Conservation (phyloP, 352 stramenopile genomes). For the Globisporangium carolinianum region DNA sequence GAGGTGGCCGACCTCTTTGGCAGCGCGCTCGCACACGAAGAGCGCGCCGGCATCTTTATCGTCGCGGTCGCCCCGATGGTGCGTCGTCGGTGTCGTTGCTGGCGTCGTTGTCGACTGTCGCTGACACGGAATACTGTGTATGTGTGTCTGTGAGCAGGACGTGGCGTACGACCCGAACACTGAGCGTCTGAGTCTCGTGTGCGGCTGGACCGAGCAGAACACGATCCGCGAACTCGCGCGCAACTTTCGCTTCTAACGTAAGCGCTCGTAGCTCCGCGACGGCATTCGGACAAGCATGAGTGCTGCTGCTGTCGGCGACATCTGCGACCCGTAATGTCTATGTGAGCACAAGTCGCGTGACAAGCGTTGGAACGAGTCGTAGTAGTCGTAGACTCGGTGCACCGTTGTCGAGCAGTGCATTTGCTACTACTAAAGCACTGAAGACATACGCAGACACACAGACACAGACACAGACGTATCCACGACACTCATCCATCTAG, state of each 20-base stretch:
- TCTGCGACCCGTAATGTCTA: too few species aligned
- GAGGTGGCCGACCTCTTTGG: conserved; percentile 66
- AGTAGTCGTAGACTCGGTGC: too few species aligned
- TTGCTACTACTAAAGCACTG: too few species aligned
- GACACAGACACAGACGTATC: too few species aligned
- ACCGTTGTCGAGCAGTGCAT: too few species aligned
- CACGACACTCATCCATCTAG: too few species aligned
- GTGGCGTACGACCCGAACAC: conserved; percentile 54
- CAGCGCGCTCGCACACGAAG: conserved; percentile 54
- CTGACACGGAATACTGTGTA: too few species aligned
- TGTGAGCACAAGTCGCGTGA: too few species aligned
- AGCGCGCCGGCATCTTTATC: conserved; percentile 59
- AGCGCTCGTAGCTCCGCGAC: neutral
- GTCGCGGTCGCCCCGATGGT: conserved; percentile 59
- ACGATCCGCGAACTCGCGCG: conserved; percentile 52
- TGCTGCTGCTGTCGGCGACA: too few species aligned
- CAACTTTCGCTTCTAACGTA: conserved; percentile 57
- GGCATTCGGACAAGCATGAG: too few species aligned
- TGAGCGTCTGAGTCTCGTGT: conserved; percentile 47
- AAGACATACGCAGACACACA: too few species aligned
- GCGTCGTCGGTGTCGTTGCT: conserved; percentile 7
- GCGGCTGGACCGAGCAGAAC: conserved; percentile 54
- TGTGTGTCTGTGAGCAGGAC: conserved; percentile 19
- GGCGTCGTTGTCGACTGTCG: neutral
- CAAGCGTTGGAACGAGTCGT: too few species aligned